Evolutionary conservation across 2,329 filamentous ascomycete species (phyloP).

Genomic region (Colletotrichum costaricense): DNA sequence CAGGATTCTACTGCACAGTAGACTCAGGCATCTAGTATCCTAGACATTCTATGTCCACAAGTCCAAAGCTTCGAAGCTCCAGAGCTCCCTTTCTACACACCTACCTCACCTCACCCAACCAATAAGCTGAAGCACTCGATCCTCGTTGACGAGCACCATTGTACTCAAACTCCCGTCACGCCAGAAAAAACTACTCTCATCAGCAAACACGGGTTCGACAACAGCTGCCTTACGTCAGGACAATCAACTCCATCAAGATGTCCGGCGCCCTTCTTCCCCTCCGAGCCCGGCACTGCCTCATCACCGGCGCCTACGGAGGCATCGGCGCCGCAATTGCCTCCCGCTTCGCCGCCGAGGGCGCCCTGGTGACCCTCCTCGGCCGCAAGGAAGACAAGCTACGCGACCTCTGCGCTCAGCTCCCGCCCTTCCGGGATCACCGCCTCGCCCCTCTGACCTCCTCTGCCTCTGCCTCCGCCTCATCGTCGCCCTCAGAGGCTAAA

Average conservation of each 20-base stretch:
- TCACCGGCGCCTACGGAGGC: slow-evolving; percentile 78
- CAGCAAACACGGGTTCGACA: too few relatives aligned
- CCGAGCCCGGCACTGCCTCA: slow-evolving; percentile 63
- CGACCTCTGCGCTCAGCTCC: slow-evolving; percentile 49
- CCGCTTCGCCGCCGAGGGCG: slow-evolving; percentile 73
- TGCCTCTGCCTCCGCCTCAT: slow-evolving; percentile 10
- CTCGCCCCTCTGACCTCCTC: slow-evolving; percentile 37
- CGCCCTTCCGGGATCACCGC: slow-evolving; percentile 28
- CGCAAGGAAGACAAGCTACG: slow-evolving; percentile 61
- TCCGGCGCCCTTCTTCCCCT: slow-evolving; percentile 37
- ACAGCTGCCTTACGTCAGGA: background rate
- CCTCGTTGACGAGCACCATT: background rate
- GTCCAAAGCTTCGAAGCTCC: background rate
- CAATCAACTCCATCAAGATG: background rate
- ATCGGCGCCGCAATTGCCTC: slow-evolving; percentile 77
- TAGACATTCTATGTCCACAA: background rate
- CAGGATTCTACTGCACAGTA: background rate
- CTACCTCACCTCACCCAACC: background rate
- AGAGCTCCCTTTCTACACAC: background rate
- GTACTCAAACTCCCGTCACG: background rate
- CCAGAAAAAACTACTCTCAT: background rate
- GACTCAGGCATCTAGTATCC: slow-evolving; percentile 5
- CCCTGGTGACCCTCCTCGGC: slow-evolving; percentile 69
- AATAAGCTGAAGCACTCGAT: background rate
- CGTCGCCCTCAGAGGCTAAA: background rate